Conservation (phyloP, 1,139 yeast species). For the Meyerozyma athensensis region DNA sequence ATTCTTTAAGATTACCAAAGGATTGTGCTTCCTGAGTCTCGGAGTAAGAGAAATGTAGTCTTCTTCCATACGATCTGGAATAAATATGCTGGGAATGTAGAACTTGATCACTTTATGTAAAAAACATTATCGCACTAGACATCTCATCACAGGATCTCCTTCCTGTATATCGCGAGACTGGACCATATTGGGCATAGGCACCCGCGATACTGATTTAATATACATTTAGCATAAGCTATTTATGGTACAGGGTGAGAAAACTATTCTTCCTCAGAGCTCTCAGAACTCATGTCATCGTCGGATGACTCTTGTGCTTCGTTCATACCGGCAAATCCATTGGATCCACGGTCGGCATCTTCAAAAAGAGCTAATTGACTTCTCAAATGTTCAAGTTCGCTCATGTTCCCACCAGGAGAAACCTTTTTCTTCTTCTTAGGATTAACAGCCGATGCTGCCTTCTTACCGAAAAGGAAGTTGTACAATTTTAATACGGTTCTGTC, state of each 20-base stretch:
- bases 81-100: too few relatives aligned
- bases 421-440: slow-evolving; percentile 49
- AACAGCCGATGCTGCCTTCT: slow-evolving; percentile 37
- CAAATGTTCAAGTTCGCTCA: slow-evolving; percentile 77
- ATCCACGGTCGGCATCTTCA: slow-evolving; percentile 41
- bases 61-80: not conserved
- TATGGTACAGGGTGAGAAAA: slow-evolving; percentile 1
- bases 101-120: too few relatives aligned
- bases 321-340: slow-evolving; percentile 24
- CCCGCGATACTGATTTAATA: not conserved
- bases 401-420: slow-evolving; percentile 63
- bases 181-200: not conserved
- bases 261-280: slow-evolving; percentile 65
- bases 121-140: not conserved
- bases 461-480: slow-evolving; percentile 72
- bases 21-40: slow-evolving; percentile 50
- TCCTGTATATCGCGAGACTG: not conserved
- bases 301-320: slow-evolving; percentile 25
- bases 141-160: not conserved
- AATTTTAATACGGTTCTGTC: slow-evolving; percentile 78
- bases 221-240: slow-evolving; percentile 2
- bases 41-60: slow-evolving; percentile 9
- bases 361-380: slow-evolving; percentile 79
- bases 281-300: slow-evolving; percentile 43
- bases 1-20: slow-evolving; percentile 46